Conservation (phyloP, 2,329 filamentous ascomycete species). For the Stachybotrys elegans region DNA sequence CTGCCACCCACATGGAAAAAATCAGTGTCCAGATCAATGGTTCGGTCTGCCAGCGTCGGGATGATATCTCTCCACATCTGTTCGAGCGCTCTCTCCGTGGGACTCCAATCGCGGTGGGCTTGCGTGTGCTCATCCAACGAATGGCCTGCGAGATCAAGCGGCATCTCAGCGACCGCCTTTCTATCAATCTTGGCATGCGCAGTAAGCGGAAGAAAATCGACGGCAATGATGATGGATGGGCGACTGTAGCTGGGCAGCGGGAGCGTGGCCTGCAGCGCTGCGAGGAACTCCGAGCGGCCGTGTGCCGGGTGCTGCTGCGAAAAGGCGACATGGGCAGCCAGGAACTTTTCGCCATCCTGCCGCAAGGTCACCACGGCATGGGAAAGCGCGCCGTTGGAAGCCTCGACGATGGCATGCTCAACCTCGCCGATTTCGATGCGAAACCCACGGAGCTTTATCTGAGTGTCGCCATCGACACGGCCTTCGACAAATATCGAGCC, state of each 20-base stretch:
- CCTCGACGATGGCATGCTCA: constrained; percentile 9
- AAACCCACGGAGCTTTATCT: constrained; percentile 35
- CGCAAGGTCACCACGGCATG: constrained; percentile 14
- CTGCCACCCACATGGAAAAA: not conserved
- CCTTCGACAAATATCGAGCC: constrained; percentile 24
- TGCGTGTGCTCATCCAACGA: not conserved
- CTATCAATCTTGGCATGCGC: not conserved
- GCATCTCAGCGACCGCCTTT: not conserved
- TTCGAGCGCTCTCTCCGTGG: not conserved
- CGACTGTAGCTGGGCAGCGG: not conserved
- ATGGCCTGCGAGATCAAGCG: not conserved
- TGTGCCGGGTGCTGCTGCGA: not conserved
- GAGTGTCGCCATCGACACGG: constrained; percentile 29
- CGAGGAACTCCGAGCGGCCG: not conserved
- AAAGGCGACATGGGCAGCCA: not conserved
- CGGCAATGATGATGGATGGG: not conserved
- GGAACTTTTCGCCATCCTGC: not conserved
- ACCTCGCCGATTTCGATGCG: constrained; percentile 38
- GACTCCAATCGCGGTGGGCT: not conserved
- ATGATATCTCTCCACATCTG: not conserved
- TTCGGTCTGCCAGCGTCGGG: not conserved
- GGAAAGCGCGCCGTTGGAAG: constrained; percentile 5
- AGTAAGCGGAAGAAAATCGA: not conserved
- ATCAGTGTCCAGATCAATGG: not conserved
- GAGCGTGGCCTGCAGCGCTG: not conserved